Evolutionary conservation across 2,329 filamentous ascomycete genomes (phyloP), one percentile per base, ranked within the genome.

Genomic region (Colletotrichum orbiculare): DNA sequence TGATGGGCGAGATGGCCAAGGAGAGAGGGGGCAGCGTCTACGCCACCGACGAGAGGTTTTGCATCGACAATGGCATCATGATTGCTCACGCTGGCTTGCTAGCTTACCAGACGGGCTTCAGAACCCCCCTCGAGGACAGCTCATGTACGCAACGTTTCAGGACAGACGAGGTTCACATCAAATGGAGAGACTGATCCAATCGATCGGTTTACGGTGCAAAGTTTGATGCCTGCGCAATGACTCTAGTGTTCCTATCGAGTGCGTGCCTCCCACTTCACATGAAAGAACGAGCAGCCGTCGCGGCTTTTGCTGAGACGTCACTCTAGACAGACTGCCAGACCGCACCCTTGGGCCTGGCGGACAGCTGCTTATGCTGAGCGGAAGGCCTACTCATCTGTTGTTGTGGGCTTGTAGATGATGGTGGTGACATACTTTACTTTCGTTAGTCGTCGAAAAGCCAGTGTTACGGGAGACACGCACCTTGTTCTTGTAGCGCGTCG

Each of bases 31-130:
- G 96, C 4, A 94, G 89, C 72, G 93, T 98, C 4, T 97, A 92
- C 79, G 94, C 96, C 33, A 98, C 95, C 0, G 96, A 99, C 76
- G 96, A 99, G 82, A 85, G 96, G 49, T 99, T 97, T 77, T 99
- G 96, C 76, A 99, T 99, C 71, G 96, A 99, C 78, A 99, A 99
- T 73, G 96, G 96, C 53, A 98, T 99, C 75, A 99, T 99, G 96
- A 99, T 99, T 81, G 96, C 96, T 1, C 95, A 99, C 77, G 96
- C 96, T 2, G 96, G 96, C 2, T 79, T 99, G 71, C 76, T 97
- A 72, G 94, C 94, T 2, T 96, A 91, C 75, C 84, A 89, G 76
- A 94, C 89, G 13, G 95, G 95, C 1, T 94, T 93, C 74, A 84
- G 80, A 65, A 97, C 94, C 1, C 80, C 85, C 8, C 76, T 98